Conservation (phyloP, 1,284 basidiomycete genomes). For the Melanopsichium pennsylvanicum region DNA sequence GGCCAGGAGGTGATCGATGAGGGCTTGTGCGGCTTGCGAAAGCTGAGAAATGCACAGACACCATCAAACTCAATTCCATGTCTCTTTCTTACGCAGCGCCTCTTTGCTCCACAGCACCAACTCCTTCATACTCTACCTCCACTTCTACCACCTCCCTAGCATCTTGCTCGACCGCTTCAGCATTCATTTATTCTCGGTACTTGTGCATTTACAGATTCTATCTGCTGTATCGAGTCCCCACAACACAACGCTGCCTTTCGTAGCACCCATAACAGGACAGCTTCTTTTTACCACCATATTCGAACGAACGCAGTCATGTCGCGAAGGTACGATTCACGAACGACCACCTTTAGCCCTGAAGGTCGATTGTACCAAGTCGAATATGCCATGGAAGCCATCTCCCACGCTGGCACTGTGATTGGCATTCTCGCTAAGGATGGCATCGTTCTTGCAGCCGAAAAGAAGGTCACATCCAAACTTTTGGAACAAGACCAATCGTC, state of each 20-base stretch:
- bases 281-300: background rate
- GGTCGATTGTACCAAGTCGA: constrained; percentile 75
- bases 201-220: too few relatives aligned
- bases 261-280: too few relatives aligned
- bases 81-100: constrained; percentile 13
- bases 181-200: too few relatives aligned
- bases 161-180: background rate
- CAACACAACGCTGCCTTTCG: too few relatives aligned
- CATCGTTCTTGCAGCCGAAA: constrained; percentile 97
- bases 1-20: too few relatives aligned
- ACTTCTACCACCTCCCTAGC: background rate
- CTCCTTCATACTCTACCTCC: background rate
- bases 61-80: too few relatives aligned
- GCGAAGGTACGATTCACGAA: constrained; percentile 63
- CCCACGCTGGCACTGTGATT: constrained; percentile 92
- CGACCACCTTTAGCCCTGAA: constrained; percentile 67
- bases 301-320: constrained; percentile 49
- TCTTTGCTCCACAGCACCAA: background rate
- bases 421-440: constrained; percentile 89
- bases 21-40: too few relatives aligned
- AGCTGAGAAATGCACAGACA: constrained; percentile 8
- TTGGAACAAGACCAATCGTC: constrained; percentile 89
- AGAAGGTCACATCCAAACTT: constrained; percentile 98
- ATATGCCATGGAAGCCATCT: constrained; percentile 99
- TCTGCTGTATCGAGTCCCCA: too few relatives aligned